phyloP scores from a whole-genome alignment of 169 alveolate genomes.

The Eimeria acervulina region DNA sequence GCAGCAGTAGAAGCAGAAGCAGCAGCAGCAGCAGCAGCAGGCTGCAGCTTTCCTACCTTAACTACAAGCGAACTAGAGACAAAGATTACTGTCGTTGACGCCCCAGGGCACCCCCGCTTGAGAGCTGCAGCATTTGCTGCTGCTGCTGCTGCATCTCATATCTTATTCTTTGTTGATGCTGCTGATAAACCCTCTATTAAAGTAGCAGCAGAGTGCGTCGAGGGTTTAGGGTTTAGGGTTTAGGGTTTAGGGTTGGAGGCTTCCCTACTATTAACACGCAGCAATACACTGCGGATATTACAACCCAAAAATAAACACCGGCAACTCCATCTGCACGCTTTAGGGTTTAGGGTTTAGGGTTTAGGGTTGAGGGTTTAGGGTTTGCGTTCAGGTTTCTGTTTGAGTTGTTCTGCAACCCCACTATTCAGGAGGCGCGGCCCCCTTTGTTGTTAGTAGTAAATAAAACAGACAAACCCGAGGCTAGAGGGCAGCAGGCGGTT shows the following conservation, averaged over 20 bases:
- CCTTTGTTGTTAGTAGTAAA: conserved; percentile 68
- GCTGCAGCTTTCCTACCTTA: not conserved
- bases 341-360: conserved; percentile 42
- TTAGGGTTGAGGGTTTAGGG: conserved; percentile 25
- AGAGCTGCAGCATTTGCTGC: not conserved
- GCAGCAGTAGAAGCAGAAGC: not conserved
- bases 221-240: conserved; percentile 34
- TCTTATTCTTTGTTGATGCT: conserved; percentile 70
- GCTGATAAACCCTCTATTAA: conserved; percentile 65
- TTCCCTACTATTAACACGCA: too few relatives aligned
- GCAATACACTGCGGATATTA: not conserved
- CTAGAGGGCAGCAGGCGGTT: conserved; percentile 63
- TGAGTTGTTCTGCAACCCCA: conserved; percentile 44
- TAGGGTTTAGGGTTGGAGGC: conserved; percentile 34
- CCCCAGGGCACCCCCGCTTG: not conserved
- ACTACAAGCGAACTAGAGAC: not conserved
- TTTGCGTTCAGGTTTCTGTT: conserved; percentile 38
- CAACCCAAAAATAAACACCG: too few relatives aligned
- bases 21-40: not conserved
- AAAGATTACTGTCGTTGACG: not conserved
- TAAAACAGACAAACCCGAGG: conserved; percentile 67
- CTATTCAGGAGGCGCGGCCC: not conserved
- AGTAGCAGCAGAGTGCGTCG: conserved; percentile 66
- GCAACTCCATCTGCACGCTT: too few relatives aligned
- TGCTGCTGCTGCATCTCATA: not conserved